phyloP scores from a whole-genome alignment of 208 protist genomes.

The Acanthamoeba castellanii region DNA sequence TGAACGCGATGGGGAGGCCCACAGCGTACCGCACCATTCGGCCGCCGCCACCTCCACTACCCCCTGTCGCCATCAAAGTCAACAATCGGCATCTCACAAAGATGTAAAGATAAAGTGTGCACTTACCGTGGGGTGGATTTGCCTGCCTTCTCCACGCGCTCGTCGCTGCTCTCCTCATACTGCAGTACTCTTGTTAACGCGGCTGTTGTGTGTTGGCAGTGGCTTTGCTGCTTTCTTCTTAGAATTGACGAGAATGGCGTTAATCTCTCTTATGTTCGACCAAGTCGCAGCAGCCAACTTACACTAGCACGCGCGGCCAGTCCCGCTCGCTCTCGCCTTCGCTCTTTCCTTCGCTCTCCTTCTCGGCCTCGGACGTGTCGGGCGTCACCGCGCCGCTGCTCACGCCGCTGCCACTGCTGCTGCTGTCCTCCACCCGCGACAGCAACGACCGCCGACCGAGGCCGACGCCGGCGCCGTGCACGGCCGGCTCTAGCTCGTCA shows the following conservation, averaged over 20 bases:
- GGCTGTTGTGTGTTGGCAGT: not conserved
- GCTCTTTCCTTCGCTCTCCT: not conserved
- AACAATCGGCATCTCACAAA: not conserved
- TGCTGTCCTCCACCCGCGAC: not conserved
- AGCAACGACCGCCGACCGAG: not conserved
- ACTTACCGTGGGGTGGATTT: not conserved
- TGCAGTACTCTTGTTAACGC: not conserved
- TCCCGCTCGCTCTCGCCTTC: not conserved
- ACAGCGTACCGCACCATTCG: not conserved
- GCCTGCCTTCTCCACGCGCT: not conserved
- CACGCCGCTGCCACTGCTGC: not conserved
- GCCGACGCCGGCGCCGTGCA: not conserved
- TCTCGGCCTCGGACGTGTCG: not conserved
- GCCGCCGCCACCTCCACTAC: not conserved
- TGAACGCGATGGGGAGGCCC: slow-evolving; percentile 21
- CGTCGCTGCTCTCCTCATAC: not conserved
- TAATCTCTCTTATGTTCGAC: too few relatives aligned
- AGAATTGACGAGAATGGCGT: too few relatives aligned
- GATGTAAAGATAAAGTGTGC: not conserved
- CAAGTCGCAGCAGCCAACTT: too few relatives aligned
- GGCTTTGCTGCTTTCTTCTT: too few relatives aligned
- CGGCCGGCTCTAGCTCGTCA: not conserved
- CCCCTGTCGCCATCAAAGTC: not conserved
- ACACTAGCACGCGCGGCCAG: not conserved
- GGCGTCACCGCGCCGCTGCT: not conserved